These are phyloP conservation scores for Panicum hallii DNA, from an alignment of 202 grass and related monocot genomes.

Conservation along the genomic window DNA sequence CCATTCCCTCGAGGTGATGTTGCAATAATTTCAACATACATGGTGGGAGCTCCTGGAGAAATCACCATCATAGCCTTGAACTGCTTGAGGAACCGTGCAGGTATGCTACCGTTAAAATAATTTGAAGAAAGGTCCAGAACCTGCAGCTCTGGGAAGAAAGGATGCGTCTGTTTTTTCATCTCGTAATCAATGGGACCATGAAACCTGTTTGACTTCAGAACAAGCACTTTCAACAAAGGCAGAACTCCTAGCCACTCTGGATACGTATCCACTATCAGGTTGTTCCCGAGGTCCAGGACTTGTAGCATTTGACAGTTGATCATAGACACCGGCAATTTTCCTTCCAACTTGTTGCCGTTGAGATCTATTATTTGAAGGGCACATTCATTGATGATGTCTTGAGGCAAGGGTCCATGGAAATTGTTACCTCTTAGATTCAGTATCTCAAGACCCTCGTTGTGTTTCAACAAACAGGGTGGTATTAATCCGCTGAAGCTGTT, in stretches of 20 bases:
- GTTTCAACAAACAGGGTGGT: slow-evolving; percentile 33
- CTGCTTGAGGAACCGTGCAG: slow-evolving; percentile 33
- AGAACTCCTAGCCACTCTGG: slow-evolving; percentile 54
- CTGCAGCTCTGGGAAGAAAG: slow-evolving; percentile 35
- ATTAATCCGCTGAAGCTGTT: slow-evolving; percentile 51
- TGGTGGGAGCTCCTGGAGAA: neutral
- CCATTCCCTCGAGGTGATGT: no score
- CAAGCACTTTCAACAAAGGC: slow-evolving; percentile 48
- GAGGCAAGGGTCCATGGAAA: slow-evolving; percentile 42
- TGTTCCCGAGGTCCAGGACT: slow-evolving; percentile 63
- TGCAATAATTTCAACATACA: neutral
- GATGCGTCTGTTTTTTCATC: neutral
- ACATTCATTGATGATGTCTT: slow-evolving; percentile 30
- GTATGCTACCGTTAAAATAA: slow-evolving; percentile 48
- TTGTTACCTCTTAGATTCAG: slow-evolving; percentile 40
- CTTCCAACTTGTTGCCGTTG: slow-evolving; percentile 45
- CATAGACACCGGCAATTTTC: slow-evolving; percentile 36
- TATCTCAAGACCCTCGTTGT: neutral
- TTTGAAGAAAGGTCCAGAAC: slow-evolving; percentile 62
- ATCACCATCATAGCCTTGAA: slow-evolving; percentile 45
- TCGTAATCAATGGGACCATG: slow-evolving; percentile 35
- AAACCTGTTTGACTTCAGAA: slow-evolving; percentile 58
- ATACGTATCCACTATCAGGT: slow-evolving; percentile 44
- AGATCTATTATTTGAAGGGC: slow-evolving; percentile 50
- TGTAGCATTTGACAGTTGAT: slow-evolving; percentile 43